Conservation (phyloP, 2,329 filamentous ascomycete genomes). For the Gremmenia infestans region DNA sequence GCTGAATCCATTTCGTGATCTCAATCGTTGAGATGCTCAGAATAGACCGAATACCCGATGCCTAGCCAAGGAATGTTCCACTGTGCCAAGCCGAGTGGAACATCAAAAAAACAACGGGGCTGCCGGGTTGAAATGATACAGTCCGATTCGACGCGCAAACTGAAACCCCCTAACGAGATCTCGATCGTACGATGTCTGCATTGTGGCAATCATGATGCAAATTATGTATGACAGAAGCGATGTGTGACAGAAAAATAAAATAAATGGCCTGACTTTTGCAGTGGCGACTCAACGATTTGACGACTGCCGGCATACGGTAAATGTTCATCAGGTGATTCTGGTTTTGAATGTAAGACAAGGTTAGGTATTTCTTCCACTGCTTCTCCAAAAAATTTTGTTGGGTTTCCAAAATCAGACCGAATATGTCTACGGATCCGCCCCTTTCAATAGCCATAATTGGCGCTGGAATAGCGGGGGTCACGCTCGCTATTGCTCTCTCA, state of each 20-base stretch:
- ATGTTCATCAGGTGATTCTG: neutral
- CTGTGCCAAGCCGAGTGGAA: no score
- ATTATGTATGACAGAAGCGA: neutral
- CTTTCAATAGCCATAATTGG: conserved; percentile 49
- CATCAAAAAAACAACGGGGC: no score
- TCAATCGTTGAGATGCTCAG: no score
- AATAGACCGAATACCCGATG: no score
- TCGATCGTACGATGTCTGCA: neutral
- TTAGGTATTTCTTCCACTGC: neutral
- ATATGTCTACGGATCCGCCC: neutral
- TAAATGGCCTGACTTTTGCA: neutral
- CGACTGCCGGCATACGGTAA: neutral
- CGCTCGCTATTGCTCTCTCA: conserved; percentile 48
- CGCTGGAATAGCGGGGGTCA: conserved; percentile 53
- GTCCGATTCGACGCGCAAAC: no score
- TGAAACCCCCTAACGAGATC: no score
- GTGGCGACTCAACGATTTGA: neutral
- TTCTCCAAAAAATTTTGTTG: neutral
- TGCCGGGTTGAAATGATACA: no score
- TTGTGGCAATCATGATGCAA: neutral
- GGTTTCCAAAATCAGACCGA: neutral
- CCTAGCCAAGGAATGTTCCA: no score
- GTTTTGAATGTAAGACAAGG: no score
- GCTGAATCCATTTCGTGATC: no score
- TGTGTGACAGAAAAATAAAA: neutral